Evolutionary conservation across 139 green algal species (phyloP), one percentile per base, ranked within the genome.

Genomic region (Bryopsis sp.): DNA sequence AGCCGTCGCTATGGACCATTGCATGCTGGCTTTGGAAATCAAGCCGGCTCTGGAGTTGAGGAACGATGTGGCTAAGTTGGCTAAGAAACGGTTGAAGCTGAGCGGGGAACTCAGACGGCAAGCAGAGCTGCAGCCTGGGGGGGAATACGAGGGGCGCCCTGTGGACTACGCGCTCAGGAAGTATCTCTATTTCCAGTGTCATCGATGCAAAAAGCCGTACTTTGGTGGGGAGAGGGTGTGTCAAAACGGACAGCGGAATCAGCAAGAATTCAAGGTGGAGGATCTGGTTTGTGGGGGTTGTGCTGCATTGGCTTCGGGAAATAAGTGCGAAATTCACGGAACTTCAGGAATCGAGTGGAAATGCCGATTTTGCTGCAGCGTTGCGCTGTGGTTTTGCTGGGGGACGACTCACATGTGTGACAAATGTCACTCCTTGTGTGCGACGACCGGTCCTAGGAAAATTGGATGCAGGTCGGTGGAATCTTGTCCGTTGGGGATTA

Each of bases 381-480:
- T 47, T 7, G 59, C 59, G 31, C 19, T 26, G 5, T 67, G 59
- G 59, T 67, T 67, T 47, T 67, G 59, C 43, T 67, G 59, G 59
- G 59, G 59, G 7, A 67, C 59, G 33, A 67, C 59, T 15, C 59
- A 67, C 33, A 26, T 67, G 8, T 67, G 59, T 67, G 31, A 67
- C 43, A 7, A 26, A 26, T 67, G 59, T 47, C 59, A 67, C 59
- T 47, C 31, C n/a, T n/a, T n/a, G n/a, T n/a, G n/a, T 46, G 26
- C 24, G 24, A 19, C 26, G 54, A 15, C 29, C n/a, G 7, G 7
- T 22, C 28, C 7, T 5, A 11, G 43, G 22, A 26, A 48, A 26
- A 11, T 19, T 4, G n/a, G 43, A 26, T 32, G 31, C 33, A 29
- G 33, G 24, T 8, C 31, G 19, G 33, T 11, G 43, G 22, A 46